Percentiles rank a stretch among this genome's conserved stretches.
phyloP scores from a whole-genome alignment of 306 rosid species.

The Citrullus mucosospermus region DNA sequence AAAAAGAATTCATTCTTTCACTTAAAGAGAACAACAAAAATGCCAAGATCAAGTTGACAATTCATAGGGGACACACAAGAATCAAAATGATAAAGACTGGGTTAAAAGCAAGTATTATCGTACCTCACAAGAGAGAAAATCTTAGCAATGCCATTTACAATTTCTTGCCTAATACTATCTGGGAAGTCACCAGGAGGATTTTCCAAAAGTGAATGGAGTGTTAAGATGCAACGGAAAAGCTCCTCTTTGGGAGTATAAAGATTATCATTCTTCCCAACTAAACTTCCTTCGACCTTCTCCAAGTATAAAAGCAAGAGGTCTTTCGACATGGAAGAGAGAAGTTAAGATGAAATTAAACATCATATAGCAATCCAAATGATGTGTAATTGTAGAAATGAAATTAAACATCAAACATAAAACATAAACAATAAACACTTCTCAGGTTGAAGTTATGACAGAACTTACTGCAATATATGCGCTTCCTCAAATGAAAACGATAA shows the following conservation, averaged over 20 bases:
- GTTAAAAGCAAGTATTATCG: neutral
- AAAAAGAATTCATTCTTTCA: slow-evolving; percentile 6
- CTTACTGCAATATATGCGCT: slow-evolving; percentile 64
- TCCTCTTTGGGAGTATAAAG: slow-evolving; percentile 61
- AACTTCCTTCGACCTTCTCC: slow-evolving; percentile 51
- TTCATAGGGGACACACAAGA: neutral
- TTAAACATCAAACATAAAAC: slow-evolving; percentile 11
- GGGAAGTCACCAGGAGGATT: slow-evolving; percentile 83
- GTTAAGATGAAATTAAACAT: slow-evolving; percentile 7
- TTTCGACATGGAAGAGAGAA: slow-evolving; percentile 18
- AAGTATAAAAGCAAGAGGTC: slow-evolving; percentile 56
- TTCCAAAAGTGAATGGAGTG: slow-evolving; percentile 76
- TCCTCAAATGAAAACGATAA: slow-evolving; percentile 76
- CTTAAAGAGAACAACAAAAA: neutral
- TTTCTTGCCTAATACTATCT: slow-evolving; percentile 40
- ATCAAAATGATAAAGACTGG: neutral
- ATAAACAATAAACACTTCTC: neutral
- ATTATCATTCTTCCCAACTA: slow-evolving; percentile 35
- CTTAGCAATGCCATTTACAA: slow-evolving; percentile 45
- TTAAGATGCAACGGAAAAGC: slow-evolving; percentile 63
- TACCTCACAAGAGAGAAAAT: slow-evolving; percentile 65
- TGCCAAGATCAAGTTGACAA: neutral
- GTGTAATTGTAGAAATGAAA: neutral
- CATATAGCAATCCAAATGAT: slow-evolving; percentile 9
- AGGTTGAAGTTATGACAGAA: slow-evolving; percentile 6